phyloP scores from a whole-genome alignment of 176 grass and related monocot genomes.

The Oryza meridionalis region DNA sequence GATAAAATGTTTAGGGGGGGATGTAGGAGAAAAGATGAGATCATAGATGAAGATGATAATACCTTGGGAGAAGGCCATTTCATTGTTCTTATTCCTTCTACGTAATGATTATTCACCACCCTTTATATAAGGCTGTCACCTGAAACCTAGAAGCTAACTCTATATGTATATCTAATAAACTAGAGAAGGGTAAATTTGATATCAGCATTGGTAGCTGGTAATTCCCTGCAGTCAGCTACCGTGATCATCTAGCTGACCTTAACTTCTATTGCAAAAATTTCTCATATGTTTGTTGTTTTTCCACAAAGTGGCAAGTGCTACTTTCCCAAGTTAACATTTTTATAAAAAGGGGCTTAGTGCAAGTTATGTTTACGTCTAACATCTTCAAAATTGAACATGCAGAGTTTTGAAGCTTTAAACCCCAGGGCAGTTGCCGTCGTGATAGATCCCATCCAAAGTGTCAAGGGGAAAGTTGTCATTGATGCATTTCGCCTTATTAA shows the following conservation, averaged over 20 bases:
- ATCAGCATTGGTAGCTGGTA: background rate
- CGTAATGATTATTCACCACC: background rate
- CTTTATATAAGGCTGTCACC: background rate
- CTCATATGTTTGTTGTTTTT: background rate
- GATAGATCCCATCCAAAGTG: conserved; percentile 97
- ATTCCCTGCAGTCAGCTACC: background rate
- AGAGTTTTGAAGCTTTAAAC: conserved; percentile 99
- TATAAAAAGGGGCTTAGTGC: conserved; percentile 1
- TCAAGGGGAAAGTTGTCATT: conserved; percentile 98
- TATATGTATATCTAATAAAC: background rate
- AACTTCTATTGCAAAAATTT: background rate
- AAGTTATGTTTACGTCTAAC: conserved; percentile 20
- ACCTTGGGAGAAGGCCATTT: background rate
- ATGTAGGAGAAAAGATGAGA: background rate
- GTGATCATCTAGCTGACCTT: background rate
- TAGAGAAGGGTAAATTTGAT: background rate
- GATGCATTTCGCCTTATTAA: conserved; percentile 98
- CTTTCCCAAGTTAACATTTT: background rate
- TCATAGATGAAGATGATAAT: background rate
- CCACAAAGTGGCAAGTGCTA: background rate
- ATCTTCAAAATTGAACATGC: conserved; percentile 33
- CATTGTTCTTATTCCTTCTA: background rate
- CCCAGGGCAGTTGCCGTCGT: conserved; percentile 97
- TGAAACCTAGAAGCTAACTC: background rate
- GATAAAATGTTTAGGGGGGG: background rate